phyloP scores from a whole-genome alignment of 2,329 filamentous ascomycete species.

The Aspergillus brasiliensis region DNA sequence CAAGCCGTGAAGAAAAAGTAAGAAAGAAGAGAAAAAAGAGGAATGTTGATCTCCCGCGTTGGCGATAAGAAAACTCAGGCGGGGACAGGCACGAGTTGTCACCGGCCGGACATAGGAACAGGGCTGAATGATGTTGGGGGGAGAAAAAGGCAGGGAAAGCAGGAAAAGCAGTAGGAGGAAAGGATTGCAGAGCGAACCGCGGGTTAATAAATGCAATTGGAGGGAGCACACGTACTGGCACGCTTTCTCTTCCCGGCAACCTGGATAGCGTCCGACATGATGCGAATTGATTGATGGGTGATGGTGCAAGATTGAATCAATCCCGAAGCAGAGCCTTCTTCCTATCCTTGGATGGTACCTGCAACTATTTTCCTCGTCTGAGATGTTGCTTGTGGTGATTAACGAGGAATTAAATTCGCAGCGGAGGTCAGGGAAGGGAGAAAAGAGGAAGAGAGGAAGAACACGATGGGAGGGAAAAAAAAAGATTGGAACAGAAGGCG shows the following conservation, averaged over 20 bases:
- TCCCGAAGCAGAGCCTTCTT: not conserved
- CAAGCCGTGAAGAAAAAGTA: not conserved
- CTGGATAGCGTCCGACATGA: conserved; percentile 38
- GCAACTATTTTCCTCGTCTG: too few relatives aligned
- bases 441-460: conserved; percentile 4
- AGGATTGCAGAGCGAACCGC: not conserved
- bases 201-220: not conserved
- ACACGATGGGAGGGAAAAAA: conserved; percentile 2
- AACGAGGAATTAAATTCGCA: not conserved
- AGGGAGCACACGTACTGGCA: conserved; percentile 36
- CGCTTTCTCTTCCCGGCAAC: conserved; percentile 42
- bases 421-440: not conserved
- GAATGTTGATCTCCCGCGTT: conserved; percentile 4
- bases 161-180: not conserved
- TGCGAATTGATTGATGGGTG: conserved; percentile 14
- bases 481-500: not conserved
- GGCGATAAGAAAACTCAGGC: not conserved
- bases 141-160: not conserved
- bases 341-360: too few relatives aligned
- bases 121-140: not conserved
- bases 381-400: not conserved
- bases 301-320: not conserved
- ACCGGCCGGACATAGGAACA: not conserved
- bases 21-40: not conserved
- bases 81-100: not conserved